These are phyloP conservation scores for Actinomortierella wolfii DNA, from an alignment of 371 early-diverging fungal species.

Conservation along the genomic window DNA sequence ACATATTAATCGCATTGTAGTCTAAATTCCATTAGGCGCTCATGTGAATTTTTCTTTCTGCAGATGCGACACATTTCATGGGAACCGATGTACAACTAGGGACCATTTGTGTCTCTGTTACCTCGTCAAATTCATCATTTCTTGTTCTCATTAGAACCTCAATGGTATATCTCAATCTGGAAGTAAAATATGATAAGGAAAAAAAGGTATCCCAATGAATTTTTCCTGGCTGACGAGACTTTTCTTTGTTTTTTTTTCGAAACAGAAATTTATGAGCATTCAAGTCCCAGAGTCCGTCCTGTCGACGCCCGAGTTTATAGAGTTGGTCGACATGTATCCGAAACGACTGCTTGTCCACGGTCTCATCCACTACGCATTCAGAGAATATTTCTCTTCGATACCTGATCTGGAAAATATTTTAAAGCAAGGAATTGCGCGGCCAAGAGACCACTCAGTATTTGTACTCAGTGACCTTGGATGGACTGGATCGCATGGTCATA, in stretches of 20 bases:
- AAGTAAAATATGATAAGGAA: no score
- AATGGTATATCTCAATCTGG: no score
- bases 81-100: constrained; percentile 32
- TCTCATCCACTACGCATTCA: constrained; percentile 28
- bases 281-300: constrained; percentile 13
- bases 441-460: constrained; percentile 18
- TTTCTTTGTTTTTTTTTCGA: no score
- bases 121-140: no score
- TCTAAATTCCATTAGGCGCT: no score
- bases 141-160: no score
- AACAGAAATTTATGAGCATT: constrained; percentile 28
- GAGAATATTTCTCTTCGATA: constrained; percentile 28
- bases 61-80: constrained; percentile 25
- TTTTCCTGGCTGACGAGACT: no score
- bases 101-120: constrained; percentile 25
- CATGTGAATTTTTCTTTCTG: no score
- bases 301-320: constrained; percentile 13
- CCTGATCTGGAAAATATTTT: constrained; percentile 29
- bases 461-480: constrained; percentile 27
- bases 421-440: constrained; percentile 29
- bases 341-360: constrained; percentile 18
- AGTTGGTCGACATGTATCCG: constrained; percentile 13
- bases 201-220: no score
- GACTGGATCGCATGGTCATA: constrained; percentile 22
- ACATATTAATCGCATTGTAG: no score